Evolutionary conservation across 208 protist species (phyloP).

Genomic region (Crithidia brevicula): DNA sequence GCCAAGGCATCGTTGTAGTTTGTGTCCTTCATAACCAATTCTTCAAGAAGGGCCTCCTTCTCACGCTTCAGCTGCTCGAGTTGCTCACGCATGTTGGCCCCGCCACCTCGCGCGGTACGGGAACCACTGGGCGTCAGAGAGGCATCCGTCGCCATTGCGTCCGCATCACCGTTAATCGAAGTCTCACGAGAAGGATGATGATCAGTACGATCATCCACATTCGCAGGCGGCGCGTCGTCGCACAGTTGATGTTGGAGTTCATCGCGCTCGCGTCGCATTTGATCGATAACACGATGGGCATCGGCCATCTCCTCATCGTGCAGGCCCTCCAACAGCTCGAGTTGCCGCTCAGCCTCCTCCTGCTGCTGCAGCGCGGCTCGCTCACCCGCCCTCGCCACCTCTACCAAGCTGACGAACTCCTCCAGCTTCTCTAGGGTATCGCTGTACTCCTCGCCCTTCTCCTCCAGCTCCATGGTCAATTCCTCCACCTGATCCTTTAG

Average conservation of each 20-base stretch:
- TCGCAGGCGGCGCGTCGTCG: background rate
- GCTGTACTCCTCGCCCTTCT: constrained; percentile 46
- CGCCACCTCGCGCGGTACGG: constrained; percentile 5
- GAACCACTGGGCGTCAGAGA: background rate
- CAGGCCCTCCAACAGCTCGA: constrained; percentile 24
- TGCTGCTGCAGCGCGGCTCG: constrained; percentile 38
- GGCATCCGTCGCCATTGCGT: background rate
- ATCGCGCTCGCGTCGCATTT: constrained; percentile 1
- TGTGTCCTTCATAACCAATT: constrained; percentile 41
- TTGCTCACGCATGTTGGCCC: constrained; percentile 39
- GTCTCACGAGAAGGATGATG: too few relatives aligned
- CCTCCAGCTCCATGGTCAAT: constrained; percentile 47
- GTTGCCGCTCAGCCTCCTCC: constrained; percentile 44
- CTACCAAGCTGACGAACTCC: constrained; percentile 67
- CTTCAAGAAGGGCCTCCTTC: constrained; percentile 58
- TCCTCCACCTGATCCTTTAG: constrained; percentile 54
- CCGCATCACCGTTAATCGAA: background rate
- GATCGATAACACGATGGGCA: constrained; percentile 12
- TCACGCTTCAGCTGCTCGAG: constrained; percentile 67
- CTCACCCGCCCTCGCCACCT: constrained; percentile 58
- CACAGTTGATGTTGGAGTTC: background rate
- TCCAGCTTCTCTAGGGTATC: constrained; percentile 67
- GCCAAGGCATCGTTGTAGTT: constrained; percentile 47
- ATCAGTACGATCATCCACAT: too few relatives aligned
- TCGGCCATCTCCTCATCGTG: constrained; percentile 15